Evolutionary conservation across 1,284 basidiomycete genomes (phyloP).

Genomic region (Chiua sp.): DNA sequence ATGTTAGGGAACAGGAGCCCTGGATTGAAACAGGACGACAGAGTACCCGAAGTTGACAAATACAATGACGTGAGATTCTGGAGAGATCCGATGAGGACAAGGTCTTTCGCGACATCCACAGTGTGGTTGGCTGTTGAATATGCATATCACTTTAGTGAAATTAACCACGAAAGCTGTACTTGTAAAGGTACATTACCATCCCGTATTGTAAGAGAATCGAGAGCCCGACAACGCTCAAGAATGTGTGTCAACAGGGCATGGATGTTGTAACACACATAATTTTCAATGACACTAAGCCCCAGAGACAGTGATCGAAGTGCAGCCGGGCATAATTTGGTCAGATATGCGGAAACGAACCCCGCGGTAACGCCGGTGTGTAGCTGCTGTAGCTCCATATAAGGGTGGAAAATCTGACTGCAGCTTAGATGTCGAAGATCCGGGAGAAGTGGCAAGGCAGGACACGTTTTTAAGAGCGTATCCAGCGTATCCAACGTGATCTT

Average conservation of each 20-base stretch:
- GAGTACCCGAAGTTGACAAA: background rate
- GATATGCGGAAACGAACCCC: too few species aligned
- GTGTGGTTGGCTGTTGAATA: background rate
- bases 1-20: background rate
- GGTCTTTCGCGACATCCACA: background rate
- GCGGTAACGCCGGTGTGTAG: too few species aligned
- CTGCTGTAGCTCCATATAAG: background rate
- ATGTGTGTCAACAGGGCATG: background rate
- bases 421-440: too few species aligned
- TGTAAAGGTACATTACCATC: too few species aligned
- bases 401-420: too few species aligned
- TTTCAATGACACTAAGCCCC: background rate
- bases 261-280: background rate
- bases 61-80: too few species aligned
- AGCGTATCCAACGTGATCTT: background rate
- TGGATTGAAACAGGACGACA: background rate
- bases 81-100: too few species aligned
- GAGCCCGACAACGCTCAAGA: background rate
- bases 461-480: background rate
- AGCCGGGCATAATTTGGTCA: too few species aligned
- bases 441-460: too few species aligned
- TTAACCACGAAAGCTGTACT: background rate
- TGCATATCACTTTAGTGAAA: background rate
- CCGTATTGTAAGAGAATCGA: background rate
- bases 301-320: too few species aligned